Evolutionary conservation across 2,329 filamentous ascomycete species (phyloP), one percentile per base, ranked within the genome.

Genomic region (Epichloe sibirici): DNA sequence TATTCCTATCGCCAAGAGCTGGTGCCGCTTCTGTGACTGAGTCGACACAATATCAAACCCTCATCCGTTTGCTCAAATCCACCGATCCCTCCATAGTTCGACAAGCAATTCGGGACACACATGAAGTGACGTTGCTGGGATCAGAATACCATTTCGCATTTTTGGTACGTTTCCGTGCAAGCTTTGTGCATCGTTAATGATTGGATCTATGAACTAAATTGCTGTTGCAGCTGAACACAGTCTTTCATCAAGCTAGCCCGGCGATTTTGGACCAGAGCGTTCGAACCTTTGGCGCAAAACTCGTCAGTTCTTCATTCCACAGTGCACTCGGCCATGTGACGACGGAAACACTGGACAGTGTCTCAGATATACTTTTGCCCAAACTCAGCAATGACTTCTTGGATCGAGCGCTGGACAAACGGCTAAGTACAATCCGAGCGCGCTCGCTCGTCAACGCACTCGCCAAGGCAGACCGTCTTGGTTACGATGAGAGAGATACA

Each of bases 391-490:
- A 74, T 35, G 53, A 57, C 1, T 79, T 82, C 51, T 68, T 81
- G 2, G 78, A 81, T 59, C 71, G 67, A 51, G 76, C 72, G 3
- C 60, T 82, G n/a, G 72, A 74, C 17, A 67, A 64, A 51, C 74
- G 78, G 0, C 66, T 82, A 3, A 68, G 70, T 45, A 78, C 75
- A 2, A 81, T 82, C 49, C 71, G 72, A 9, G 77, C 76, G 1
- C 71, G 75, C 28, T 70, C 73, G 13, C 69, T 82, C 3, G 74
- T 82, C 51, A 80, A 81, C 53, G 75, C 77, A 13, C 69, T 82
- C 21, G 78, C 78, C 2, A 69, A 73, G 38, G 77, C 78, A 1
- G 76, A 79, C 57, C 75, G 79, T 2, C 70, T 82, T 0, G 79
- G 79, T 2, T 82, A 81, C 52, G 73, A 79, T 48, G 65, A 68